Percentiles rank a stretch among this genome's conserved stretches.
These are phyloP conservation scores for Kwoniella dejecticola DNA, from an alignment of 768 basidiomycete species.

Conservation along the genomic window DNA sequence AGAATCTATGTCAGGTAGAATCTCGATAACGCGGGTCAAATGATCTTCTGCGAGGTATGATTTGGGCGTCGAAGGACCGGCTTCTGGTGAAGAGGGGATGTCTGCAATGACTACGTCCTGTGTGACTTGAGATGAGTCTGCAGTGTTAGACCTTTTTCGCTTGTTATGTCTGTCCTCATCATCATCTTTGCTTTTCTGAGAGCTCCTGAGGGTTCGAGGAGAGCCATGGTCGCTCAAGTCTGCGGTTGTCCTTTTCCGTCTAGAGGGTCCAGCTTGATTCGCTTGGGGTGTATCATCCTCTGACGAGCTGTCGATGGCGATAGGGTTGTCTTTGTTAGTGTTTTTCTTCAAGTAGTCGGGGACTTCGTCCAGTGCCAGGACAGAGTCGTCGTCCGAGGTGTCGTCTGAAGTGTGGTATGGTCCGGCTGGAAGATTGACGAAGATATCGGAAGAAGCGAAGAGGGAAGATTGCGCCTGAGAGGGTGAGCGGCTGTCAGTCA, in stretches of 20 bases:
- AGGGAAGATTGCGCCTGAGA: conserved; percentile 2
- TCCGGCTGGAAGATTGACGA: conserved; percentile 14
- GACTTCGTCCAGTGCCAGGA: conserved; percentile 5
- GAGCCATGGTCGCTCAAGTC: not conserved
- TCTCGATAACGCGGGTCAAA: conserved; percentile 31
- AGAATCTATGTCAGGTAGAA: conserved; percentile 35
- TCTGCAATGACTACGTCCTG: not conserved
- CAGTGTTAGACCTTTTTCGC: not conserved
- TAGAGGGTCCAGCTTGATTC: not conserved
- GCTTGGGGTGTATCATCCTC: not conserved
- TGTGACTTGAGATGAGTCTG: not conserved
- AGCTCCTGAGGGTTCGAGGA: not conserved
- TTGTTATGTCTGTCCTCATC: not conserved
- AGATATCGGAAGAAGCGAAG: not conserved
- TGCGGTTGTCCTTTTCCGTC: not conserved
- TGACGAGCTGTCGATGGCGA: conserved; percentile 12
- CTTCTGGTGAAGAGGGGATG: not conserved
- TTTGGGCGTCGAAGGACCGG: conserved; percentile 4
- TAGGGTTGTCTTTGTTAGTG: conserved; percentile 15
- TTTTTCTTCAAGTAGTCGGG: conserved; percentile 16
- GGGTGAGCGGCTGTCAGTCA: no score
- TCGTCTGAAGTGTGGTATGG: conserved; percentile 14
- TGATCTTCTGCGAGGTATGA: conserved; percentile 11
- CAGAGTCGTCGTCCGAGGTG: conserved; percentile 5
- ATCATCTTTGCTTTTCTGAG: not conserved